Evolutionary conservation across 148 eudicot species (phyloP).

Genomic region (Vaccinium corymbosum): DNA sequence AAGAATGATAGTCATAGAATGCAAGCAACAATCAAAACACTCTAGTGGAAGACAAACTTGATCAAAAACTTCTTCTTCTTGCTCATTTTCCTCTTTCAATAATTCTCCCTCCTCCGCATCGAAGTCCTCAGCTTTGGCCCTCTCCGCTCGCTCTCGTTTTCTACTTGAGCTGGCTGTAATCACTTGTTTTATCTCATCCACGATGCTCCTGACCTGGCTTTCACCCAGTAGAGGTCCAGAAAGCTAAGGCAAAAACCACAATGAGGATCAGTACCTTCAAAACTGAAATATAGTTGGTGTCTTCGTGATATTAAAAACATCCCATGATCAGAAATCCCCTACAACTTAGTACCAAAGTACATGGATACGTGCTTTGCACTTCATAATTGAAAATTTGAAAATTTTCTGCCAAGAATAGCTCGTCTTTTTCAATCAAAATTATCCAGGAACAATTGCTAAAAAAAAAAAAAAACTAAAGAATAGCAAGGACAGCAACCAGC

Average conservation of each 20-base stretch:
- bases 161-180: slow-evolving; percentile 95
- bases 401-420: neutral
- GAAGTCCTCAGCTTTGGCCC: slow-evolving; percentile 95
- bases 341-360: neutral
- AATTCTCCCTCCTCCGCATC: slow-evolving; percentile 97
- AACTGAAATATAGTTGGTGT: neutral
- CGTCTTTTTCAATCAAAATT: neutral
- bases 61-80: slow-evolving; percentile 94
- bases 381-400: neutral
- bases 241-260: slow-evolving; percentile 35
- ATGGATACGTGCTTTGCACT: neutral
- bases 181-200: slow-evolving; percentile 89
- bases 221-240: slow-evolving; percentile 81
- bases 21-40: neutral
- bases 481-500: neutral
- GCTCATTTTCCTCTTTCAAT: slow-evolving; percentile 88
- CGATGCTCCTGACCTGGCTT: slow-evolving; percentile 79
- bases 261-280: slow-evolving; percentile 9
- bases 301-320: neutral
- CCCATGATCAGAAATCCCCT: neutral
- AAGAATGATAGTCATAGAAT: neutral
- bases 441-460: neutral
- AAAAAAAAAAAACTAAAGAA: neutral
- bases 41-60: slow-evolving; percentile 47
- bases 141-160: slow-evolving; percentile 74